Conservation (phyloP, 257 asterid genomes). For the Lithospermum erythrorhizon region DNA sequence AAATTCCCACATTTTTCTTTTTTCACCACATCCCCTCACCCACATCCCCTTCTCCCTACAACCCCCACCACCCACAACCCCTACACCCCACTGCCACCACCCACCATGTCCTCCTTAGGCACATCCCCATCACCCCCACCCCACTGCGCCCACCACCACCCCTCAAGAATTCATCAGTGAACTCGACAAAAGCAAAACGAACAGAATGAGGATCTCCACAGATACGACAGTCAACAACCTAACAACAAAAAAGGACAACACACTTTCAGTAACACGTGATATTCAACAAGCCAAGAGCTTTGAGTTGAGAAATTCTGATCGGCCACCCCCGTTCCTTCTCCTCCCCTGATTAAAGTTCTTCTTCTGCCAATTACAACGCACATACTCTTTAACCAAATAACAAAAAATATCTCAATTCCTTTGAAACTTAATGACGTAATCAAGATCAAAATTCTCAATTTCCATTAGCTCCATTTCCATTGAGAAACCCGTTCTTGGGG, state of each 20-base stretch:
- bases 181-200: constrained; percentile 55
- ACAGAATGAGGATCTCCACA: constrained; percentile 59
- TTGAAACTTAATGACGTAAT: not conserved
- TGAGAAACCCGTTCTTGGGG: not conserved
- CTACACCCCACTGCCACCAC: no score
- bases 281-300: not conserved
- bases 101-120: no score
- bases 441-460: not conserved
- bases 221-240: constrained; percentile 55
- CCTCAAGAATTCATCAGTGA: constrained; percentile 54
- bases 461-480: not conserved
- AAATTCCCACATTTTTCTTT: no score
- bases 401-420: no score
- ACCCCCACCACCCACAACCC: no score
- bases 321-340: constrained; percentile 29
- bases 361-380: constrained; percentile 1
- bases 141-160: no score
- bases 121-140: no score
- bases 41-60: no score
- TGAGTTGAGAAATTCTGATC: constrained; percentile 14
- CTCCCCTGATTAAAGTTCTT: constrained; percentile 22
- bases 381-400: not conserved
- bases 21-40: no score
- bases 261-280: not conserved
- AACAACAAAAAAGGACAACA: not conserved